These are phyloP conservation scores for Metarhizium anisopliae DNA, from an alignment of 2,329 filamentous ascomycete genomes.

Conservation along the genomic window DNA sequence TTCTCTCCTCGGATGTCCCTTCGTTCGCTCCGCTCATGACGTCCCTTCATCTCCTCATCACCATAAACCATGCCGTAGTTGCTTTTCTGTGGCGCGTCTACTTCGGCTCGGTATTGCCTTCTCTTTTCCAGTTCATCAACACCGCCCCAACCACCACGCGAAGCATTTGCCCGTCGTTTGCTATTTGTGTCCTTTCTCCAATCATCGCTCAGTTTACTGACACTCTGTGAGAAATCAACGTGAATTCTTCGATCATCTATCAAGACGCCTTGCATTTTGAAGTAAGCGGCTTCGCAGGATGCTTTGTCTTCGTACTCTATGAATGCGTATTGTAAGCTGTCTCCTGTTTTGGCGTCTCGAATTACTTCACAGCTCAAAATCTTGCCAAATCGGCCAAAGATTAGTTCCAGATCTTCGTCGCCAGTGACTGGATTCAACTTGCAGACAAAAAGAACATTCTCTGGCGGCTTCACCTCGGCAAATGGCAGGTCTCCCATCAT, in stretches of 20 bases:
- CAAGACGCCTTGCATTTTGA: conserved; percentile 96
- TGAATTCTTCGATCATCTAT: conserved; percentile 98
- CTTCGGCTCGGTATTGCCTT: conserved; percentile 74
- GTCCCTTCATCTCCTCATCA: conserved; percentile 54
- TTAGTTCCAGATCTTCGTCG: conserved; percentile 88
- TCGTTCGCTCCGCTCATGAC: conserved; percentile 31
- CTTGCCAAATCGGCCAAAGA: conserved; percentile 93
- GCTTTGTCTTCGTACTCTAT: conserved; percentile 93
- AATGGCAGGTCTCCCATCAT: conserved; percentile 98
- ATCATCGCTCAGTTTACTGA: conserved; percentile 74
- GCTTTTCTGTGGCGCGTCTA: conserved; percentile 33
- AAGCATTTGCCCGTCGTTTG: conserved; percentile 54
- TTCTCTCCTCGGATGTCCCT: conserved; percentile 15
- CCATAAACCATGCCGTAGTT: conserved; percentile 77
- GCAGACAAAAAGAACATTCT: conserved; percentile 97
- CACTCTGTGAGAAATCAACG: conserved; percentile 96
- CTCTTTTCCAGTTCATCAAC: conserved; percentile 82
- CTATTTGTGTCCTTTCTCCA: conserved; percentile 82
- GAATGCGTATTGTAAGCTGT: conserved; percentile 94
- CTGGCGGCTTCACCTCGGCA: conserved; percentile 92
- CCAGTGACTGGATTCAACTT: conserved; percentile 95
- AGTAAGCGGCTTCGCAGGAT: conserved; percentile 90
- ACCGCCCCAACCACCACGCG: conserved; percentile 78
- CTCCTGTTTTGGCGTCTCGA: conserved; percentile 83
- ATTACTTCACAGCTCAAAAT: conserved; percentile 96